Evolutionary conservation across 2,329 filamentous ascomycete genomes (phyloP).

Genomic region (Periconia macrospinosa): DNA sequence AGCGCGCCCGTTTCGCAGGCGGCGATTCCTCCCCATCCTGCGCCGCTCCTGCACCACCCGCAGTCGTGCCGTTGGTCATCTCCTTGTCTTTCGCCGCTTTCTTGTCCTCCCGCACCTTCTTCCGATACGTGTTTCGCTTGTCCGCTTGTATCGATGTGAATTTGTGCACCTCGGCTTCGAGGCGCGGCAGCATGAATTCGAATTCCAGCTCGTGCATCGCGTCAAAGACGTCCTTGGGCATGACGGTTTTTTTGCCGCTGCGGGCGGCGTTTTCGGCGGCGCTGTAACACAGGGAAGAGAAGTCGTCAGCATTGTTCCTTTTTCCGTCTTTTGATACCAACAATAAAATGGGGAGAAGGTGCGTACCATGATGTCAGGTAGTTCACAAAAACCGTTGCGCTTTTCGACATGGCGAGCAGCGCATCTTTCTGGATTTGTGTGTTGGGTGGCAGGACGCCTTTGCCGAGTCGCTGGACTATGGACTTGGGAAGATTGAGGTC

Average conservation of each 20-base stretch:
- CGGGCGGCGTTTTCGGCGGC: conserved; percentile 71
- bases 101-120: conserved; percentile 70
- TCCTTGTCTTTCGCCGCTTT: conserved; percentile 27
- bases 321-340: neutral
- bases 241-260: conserved; percentile 76
- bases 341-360: neutral
- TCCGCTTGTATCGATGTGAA: conserved; percentile 74
- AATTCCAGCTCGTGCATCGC: conserved; percentile 79
- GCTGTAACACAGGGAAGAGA: conserved; percentile 46
- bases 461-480: conserved; percentile 77
- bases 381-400: conserved; percentile 81
- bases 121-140: conserved; percentile 73
- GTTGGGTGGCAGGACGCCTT: conserved; percentile 77
- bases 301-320: neutral
- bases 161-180: conserved; percentile 77
- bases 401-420: conserved; percentile 76
- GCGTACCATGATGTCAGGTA: conserved; percentile 74
- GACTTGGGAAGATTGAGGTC: conserved; percentile 79
- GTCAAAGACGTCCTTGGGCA: conserved; percentile 73
- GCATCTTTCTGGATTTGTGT: conserved; percentile 85
- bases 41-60: conserved; percentile 1
- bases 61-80: conserved; percentile 15
- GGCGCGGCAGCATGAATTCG: conserved; percentile 66
- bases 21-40: conserved; percentile 49
- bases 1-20: conserved; percentile 54